A percentile compares a stretch with the other conserved stretches of the same genome.
These are phyloP conservation scores for Aspergillus bombycis DNA, from an alignment of 2,329 filamentous ascomycete genomes.

Conservation along the genomic window DNA sequence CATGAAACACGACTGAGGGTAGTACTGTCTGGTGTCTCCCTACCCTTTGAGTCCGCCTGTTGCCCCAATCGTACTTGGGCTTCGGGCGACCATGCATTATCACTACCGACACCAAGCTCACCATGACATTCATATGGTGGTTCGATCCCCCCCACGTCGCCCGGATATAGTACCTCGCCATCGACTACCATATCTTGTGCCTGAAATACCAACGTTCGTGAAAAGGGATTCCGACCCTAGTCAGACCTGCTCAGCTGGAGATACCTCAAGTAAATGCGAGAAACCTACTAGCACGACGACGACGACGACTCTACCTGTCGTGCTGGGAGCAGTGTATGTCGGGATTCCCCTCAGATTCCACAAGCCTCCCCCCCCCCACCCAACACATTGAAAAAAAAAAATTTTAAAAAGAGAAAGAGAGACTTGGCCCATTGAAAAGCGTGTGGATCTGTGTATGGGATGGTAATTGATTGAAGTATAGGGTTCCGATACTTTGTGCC, in stretches of 20 bases:
- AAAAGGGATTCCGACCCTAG: slow-evolving; percentile 28
- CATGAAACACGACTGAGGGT: not conserved
- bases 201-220: slow-evolving; percentile 31
- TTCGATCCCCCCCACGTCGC: slow-evolving; percentile 23
- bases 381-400: not conserved
- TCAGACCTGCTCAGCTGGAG: slow-evolving; percentile 26
- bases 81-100: slow-evolving; percentile 27
- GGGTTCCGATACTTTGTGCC: slow-evolving; percentile 74
- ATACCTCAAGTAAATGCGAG: slow-evolving; percentile 53
- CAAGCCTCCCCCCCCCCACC: not conserved
- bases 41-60: not conserved
- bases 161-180: slow-evolving; percentile 32
- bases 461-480: slow-evolving; percentile 46
- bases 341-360: not conserved
- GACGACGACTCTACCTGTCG: slow-evolving; percentile 67
- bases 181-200: slow-evolving; percentile 25
- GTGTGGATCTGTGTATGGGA: not conserved
- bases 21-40: not conserved
- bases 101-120: slow-evolving; percentile 27
- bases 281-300: slow-evolving; percentile 59
- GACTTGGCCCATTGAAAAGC: not conserved
- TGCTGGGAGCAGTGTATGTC: slow-evolving; percentile 70
- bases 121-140: slow-evolving; percentile 30
- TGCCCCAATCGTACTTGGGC: slow-evolving; percentile 2
- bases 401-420: not conserved